Percentiles rank a stretch among this genome's conserved stretches.
These are phyloP conservation scores for Trichoderma breve DNA, from an alignment of 2,329 filamentous ascomycete species.

Conservation along the genomic window DNA sequence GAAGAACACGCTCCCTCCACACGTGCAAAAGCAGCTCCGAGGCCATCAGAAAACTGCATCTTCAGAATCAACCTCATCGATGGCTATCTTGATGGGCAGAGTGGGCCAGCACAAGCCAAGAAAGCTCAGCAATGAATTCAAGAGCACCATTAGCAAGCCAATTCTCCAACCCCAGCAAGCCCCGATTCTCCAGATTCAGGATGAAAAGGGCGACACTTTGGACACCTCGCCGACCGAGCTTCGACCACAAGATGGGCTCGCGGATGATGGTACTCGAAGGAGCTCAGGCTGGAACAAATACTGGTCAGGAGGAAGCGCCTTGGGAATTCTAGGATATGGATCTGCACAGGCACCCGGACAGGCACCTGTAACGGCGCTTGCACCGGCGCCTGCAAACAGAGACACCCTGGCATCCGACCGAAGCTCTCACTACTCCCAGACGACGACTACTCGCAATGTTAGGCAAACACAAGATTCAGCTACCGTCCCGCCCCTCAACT, in stretches of 20 bases:
- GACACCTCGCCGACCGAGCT: constrained; percentile 35
- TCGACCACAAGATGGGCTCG: constrained; percentile 35
- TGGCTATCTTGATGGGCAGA: constrained; percentile 66
- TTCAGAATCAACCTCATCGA: constrained; percentile 58
- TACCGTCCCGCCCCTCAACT: constrained; percentile 65
- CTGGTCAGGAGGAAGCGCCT: constrained; percentile 70
- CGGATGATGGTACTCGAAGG: constrained; percentile 49
- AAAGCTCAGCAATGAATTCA: constrained; percentile 60
- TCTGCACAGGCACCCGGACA: constrained; percentile 31
- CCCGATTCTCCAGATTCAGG: constrained; percentile 37
- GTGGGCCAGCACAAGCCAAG: constrained; percentile 46
- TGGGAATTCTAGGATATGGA: constrained; percentile 63
- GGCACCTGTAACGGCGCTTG: not conserved
- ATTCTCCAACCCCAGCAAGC: constrained; percentile 46
- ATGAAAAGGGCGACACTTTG: constrained; percentile 43
- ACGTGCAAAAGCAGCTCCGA: constrained; percentile 41
- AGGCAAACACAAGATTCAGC: constrained; percentile 65
- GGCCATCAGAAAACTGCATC: constrained; percentile 55
- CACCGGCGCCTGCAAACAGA: constrained; percentile 36
- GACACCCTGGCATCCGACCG: constrained; percentile 54
- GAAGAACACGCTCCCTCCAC: constrained; percentile 40
- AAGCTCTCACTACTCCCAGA: constrained; percentile 55
- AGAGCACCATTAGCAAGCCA: constrained; percentile 61
- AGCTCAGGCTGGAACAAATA: constrained; percentile 77
- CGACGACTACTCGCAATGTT: constrained; percentile 28